Evolutionary conservation across 768 basidiomycete species (phyloP), one percentile per base, ranked within the genome.

Genomic region (Candolleomyces aberdarensis): DNA sequence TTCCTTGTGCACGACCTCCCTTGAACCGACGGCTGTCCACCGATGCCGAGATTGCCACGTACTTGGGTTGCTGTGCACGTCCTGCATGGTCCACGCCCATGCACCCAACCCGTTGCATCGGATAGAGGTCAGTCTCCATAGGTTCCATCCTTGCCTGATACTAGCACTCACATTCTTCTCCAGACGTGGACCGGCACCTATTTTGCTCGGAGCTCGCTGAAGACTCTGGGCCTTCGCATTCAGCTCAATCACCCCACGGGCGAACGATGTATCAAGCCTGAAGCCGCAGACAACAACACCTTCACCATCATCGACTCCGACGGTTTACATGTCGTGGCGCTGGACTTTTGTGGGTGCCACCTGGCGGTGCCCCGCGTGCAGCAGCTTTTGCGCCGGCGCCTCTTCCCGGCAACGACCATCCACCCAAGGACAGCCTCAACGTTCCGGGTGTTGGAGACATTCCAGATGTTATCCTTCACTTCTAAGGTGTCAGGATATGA

Each of bases 271-370:
- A 19, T 40, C 13, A 56, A 58, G 58, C 65, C 63, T 8, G 17
- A 51, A 15, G 26, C 31, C 1, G 63, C 63, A 1, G 31, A 26
- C 10, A 51, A 58, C 46, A 60, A 71, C 44, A 62, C 68, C n/a
- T 74, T 76, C 50, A 56, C 66, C 3, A 55, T 76, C 5, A 64
- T 75, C 20, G 60, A 71, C 51, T 15, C 39, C 8, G 55, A 69
- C 41, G 61, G 66, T 2, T 59, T 75, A 20, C 74, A 75, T 40
- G 57, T 58, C 2, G 66, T 76, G 13, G 58, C 39, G 0, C 19
- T 76, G 0, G 69, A 72, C 47, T 74, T 65, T 49, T 77, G 75
- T 60, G 67, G 63, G 0, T 77, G 75, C 36, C 60, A 64, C 26
- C 52, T n/a, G 3, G 59, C 60, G 2, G 20, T 54, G 15, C 8